These are phyloP conservation scores for Hevea brasiliensis DNA, from an alignment of 345 rosid genomes.

Conservation along the genomic window DNA sequence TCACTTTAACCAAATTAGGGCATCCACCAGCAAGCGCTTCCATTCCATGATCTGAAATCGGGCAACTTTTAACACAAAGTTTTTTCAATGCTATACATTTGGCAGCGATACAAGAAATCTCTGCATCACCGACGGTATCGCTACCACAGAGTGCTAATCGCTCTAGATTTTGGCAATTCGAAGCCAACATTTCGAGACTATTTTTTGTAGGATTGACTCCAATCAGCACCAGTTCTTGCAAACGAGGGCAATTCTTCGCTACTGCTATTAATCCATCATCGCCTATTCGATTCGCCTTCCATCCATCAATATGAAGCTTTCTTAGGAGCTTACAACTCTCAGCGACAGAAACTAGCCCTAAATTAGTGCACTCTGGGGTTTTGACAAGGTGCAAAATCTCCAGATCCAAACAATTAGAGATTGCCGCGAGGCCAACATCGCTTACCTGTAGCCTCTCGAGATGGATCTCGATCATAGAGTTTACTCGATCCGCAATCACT, in stretches of 20 bases:
- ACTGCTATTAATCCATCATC: constrained; percentile 63
- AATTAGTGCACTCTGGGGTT: constrained; percentile 67
- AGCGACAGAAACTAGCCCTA: constrained; percentile 47
- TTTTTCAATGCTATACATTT: constrained; percentile 72
- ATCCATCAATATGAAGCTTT: constrained; percentile 83
- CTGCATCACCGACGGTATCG: constrained; percentile 66
- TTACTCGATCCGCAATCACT: constrained; percentile 39
- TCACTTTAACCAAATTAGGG: constrained; percentile 76
- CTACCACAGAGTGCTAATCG: constrained; percentile 74
- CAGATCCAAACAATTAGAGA: constrained; percentile 57
- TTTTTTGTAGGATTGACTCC: constrained; percentile 62
- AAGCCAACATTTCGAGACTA: constrained; percentile 56
- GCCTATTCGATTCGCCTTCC: constrained; percentile 64
- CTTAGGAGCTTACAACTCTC: constrained; percentile 60
- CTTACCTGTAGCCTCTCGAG: constrained; percentile 70
- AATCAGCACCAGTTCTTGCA: constrained; percentile 73
- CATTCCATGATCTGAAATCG: constrained; percentile 62
- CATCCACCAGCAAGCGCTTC: constrained; percentile 70
- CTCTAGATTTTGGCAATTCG: constrained; percentile 65
- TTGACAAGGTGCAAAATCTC: constrained; percentile 74
- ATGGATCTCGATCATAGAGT: constrained; percentile 59
- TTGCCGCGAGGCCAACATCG: constrained; percentile 52
- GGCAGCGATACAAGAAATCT: constrained; percentile 62
- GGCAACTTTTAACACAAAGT: constrained; percentile 72
- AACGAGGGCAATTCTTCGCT: constrained; percentile 56